Conservation (phyloP, 192 early-diverging fungal species). For the Backusella parvicylindrica region DNA sequence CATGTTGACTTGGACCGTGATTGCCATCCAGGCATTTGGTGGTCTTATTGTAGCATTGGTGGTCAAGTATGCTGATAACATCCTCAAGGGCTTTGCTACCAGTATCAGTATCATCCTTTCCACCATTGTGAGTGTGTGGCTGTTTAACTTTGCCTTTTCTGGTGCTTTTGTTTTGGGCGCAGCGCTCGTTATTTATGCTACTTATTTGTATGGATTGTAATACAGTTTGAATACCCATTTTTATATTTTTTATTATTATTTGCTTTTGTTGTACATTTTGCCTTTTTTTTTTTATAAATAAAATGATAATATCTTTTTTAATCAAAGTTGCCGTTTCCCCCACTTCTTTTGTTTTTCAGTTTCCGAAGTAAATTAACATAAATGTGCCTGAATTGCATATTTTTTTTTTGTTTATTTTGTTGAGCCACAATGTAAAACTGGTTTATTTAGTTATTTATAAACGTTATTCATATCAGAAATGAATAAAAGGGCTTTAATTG, state of each 20-base stretch:
- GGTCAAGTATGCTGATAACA: slow-evolving; percentile 98
- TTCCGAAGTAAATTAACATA: not conserved
- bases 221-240: not conserved
- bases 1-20: slow-evolving; percentile 74
- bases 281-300: not conserved
- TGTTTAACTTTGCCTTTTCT: slow-evolving; percentile 83
- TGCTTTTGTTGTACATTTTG: not conserved
- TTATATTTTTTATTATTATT: not conserved
- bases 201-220: slow-evolving; percentile 67
- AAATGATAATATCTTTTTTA: not conserved
- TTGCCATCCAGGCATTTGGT: slow-evolving; percentile 85
- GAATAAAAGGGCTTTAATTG: not conserved
- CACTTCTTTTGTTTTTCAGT: not conserved
- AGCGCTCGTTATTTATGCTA: slow-evolving; percentile 68
- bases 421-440: not conserved
- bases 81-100: slow-evolving; percentile 98
- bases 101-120: slow-evolving; percentile 94
- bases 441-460: not conserved
- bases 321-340: not conserved
- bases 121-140: slow-evolving; percentile 72
- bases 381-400: not conserved
- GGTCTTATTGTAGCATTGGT: slow-evolving; percentile 95
- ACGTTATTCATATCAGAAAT: not conserved
- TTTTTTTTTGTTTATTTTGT: not conserved
- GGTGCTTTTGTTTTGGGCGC: slow-evolving; percentile 71